These are phyloP conservation scores for Quillaja saponaria DNA, from an alignment of 306 rosid genomes.

Conservation along the genomic window DNA sequence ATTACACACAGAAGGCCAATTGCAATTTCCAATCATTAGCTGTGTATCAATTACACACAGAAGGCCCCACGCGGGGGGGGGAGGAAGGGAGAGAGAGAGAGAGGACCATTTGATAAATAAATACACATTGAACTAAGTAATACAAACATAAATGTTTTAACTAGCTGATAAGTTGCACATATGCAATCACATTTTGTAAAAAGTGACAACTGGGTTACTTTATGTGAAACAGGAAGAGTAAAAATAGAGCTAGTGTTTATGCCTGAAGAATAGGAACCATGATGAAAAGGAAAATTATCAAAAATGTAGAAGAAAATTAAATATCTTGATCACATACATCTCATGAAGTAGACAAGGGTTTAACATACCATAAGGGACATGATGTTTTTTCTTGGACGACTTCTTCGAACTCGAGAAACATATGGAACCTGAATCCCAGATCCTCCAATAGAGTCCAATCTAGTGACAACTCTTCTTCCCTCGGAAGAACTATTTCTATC, in stretches of 20 bases:
- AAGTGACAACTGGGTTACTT: neutral
- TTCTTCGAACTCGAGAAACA: conserved; percentile 85
- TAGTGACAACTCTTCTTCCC: conserved; percentile 58
- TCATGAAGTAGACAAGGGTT: conserved; percentile 25
- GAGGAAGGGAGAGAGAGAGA: too few species aligned
- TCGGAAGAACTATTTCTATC: conserved; percentile 52
- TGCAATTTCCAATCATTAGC: too few species aligned
- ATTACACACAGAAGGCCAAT: neutral
- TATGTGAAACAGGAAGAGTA: conserved; percentile 22
- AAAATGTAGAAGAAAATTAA: conserved; percentile 9
- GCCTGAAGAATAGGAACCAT: conserved; percentile 3
- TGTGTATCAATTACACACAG: too few species aligned
- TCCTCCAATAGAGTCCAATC: conserved; percentile 83
- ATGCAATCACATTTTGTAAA: conserved; percentile 11
- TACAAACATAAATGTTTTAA: too few species aligned
- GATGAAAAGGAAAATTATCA: conserved; percentile 11
- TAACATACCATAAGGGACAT: conserved; percentile 71
- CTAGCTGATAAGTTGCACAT: conserved; percentile 10
- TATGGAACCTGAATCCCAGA: conserved; percentile 74
- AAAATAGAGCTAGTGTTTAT: conserved; percentile 16
- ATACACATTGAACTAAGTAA: too few species aligned
- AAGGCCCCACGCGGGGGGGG: too few species aligned
- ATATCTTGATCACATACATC: neutral
- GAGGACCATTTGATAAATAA: too few species aligned
- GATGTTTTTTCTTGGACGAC: conserved; percentile 87